Evolutionary conservation across 345 rosid species (phyloP).

Genomic region (Lepidium aucheri): DNA sequence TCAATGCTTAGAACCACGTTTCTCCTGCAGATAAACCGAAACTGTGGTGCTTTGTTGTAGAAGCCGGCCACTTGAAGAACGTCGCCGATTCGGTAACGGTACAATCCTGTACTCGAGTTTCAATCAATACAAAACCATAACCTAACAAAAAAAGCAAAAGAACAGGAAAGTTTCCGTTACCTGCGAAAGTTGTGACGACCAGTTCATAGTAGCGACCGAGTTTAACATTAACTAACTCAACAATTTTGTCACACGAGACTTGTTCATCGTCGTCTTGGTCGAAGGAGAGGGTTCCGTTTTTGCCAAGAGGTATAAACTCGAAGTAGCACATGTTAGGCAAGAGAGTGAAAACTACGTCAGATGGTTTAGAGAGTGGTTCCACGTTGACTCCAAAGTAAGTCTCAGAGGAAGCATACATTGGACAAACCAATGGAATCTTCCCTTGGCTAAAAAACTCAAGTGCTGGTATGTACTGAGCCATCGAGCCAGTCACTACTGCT

Average conservation of each 20-base stretch:
- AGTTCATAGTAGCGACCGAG: constrained; percentile 71
- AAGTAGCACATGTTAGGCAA: constrained; percentile 88
- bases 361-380: constrained; percentile 64
- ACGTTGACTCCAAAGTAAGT: constrained; percentile 84
- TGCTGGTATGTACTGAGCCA: constrained; percentile 87
- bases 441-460: constrained; percentile 78
- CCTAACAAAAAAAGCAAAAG: not conserved
- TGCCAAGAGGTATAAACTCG: constrained; percentile 66
- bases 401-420: constrained; percentile 94
- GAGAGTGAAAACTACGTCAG: constrained; percentile 82
- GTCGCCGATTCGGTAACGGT: constrained; percentile 81
- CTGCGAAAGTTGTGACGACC: constrained; percentile 84
- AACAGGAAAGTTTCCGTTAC: constrained; percentile 10
- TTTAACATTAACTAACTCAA: constrained; percentile 65
- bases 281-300: constrained; percentile 39
- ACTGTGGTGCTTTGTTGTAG: constrained; percentile 78
- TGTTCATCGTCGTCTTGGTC: constrained; percentile 44
- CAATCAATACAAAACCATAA: not conserved
- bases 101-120: constrained; percentile 40
- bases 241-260: constrained; percentile 23
- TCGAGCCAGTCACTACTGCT: constrained; percentile 86
- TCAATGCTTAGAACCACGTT: constrained; percentile 82
- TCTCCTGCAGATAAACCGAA: constrained; percentile 68
- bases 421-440: constrained; percentile 70
- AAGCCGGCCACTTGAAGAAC: constrained; percentile 75